phyloP scores from a whole-genome alignment of 2,329 filamentous ascomycete species.

The Daldinia sp. region DNA sequence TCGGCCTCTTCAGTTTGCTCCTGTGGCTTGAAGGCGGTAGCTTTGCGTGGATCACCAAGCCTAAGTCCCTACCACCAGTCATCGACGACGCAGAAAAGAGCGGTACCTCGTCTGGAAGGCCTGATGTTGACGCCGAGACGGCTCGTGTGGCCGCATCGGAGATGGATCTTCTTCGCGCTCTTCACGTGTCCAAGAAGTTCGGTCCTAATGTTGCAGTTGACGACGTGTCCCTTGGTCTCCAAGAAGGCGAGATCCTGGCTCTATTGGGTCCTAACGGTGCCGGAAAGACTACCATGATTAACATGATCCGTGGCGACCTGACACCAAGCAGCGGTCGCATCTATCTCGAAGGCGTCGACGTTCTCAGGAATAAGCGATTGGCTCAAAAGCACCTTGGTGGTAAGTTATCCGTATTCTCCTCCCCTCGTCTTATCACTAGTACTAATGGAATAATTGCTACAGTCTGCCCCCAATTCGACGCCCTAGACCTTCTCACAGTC shows the following conservation, averaged over 20 bases:
- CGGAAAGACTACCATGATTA: slow-evolving; percentile 77
- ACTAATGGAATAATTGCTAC: neutral
- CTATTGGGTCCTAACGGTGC: slow-evolving; percentile 81
- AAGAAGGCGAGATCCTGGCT: slow-evolving; percentile 74
- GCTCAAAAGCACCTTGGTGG: slow-evolving; percentile 70
- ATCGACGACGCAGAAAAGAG: slow-evolving; percentile 41
- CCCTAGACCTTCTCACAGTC: slow-evolving; percentile 79
- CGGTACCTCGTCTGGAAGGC: slow-evolving; percentile 26
- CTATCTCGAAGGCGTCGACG: slow-evolving; percentile 72
- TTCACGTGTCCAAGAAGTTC: slow-evolving; percentile 75
- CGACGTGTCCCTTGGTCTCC: slow-evolving; percentile 75
- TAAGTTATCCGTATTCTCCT: slow-evolving; percentile 10
- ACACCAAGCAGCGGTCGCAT: slow-evolving; percentile 70
- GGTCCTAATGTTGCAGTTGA: slow-evolving; percentile 71
- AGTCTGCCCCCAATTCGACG: slow-evolving; percentile 77
- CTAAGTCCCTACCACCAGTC: slow-evolving; percentile 15
- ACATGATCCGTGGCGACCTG: slow-evolving; percentile 77
- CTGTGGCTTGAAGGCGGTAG: slow-evolving; percentile 73
- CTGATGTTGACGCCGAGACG: slow-evolving; percentile 45
- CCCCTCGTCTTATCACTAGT: neutral
- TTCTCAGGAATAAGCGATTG: slow-evolving; percentile 68
- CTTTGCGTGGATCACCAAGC: slow-evolving; percentile 48
- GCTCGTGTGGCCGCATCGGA: slow-evolving; percentile 43
- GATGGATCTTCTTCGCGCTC: slow-evolving; percentile 63
- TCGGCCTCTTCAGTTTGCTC: slow-evolving; percentile 67